Conservation (phyloP, 2,329 filamentous ascomycete species). For the Lachnellula arida region DNA sequence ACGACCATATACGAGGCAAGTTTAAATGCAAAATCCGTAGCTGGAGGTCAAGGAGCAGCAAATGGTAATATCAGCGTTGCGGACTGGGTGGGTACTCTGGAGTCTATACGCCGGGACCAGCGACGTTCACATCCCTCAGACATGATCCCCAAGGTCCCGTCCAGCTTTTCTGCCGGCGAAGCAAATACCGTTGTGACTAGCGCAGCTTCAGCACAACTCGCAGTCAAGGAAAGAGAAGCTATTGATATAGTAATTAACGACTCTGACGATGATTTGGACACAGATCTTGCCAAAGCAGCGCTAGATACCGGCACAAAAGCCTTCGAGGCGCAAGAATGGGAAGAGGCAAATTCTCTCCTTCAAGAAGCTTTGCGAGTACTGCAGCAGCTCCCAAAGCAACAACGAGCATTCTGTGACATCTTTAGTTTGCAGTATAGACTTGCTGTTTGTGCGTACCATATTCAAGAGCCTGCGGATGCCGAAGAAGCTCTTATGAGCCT, state of each 20-base stretch:
- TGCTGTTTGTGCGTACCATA: background rate
- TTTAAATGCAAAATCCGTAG: background rate
- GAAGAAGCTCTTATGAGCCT: conserved; percentile 1
- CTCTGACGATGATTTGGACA: background rate
- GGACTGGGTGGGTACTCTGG: background rate
- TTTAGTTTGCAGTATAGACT: background rate
- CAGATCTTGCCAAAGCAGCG: background rate
- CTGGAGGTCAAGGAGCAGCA: background rate
- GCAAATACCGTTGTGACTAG: background rate
- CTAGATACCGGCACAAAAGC: background rate
- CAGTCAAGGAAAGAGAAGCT: background rate
- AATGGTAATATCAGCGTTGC: background rate
- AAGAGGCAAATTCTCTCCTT: background rate
- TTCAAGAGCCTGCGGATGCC: background rate
- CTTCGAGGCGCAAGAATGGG: background rate
- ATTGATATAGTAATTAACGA: background rate
- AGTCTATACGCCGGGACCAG: background rate
- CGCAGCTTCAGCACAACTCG: background rate
- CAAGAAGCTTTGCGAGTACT: background rate
- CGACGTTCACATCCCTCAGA: background rate
- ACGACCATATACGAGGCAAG: background rate
- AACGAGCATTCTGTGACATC: conserved; percentile 1
- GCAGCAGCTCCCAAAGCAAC: background rate
- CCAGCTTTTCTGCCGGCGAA: background rate
- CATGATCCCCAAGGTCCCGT: background rate